Percentiles rank a stretch among this genome's conserved stretches.
Evolutionary conservation across 805 yeast genomes (phyloP).

Genomic region (Candida broadrunensis): DNA sequence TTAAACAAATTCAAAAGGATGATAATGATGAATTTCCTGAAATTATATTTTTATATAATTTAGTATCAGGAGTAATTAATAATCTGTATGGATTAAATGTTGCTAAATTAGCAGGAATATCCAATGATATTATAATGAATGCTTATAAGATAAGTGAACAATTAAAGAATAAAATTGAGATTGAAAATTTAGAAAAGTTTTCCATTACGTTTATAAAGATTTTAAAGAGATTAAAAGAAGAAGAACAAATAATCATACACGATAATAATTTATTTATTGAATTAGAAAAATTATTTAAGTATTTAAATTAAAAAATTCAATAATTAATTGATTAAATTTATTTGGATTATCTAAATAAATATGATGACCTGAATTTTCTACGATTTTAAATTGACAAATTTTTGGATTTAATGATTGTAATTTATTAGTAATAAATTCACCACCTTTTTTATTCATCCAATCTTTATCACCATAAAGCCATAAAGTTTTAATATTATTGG

Average conservation of each 20-base stretch:
- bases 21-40: constrained; percentile 30
- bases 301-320: constrained; percentile 19
- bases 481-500: constrained; percentile 18
- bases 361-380: constrained; percentile 41
- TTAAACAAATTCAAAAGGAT: constrained; percentile 33
- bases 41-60: constrained; percentile 35
- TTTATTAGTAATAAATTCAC: constrained; percentile 27
- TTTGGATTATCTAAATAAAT: constrained; percentile 39
- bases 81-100: constrained; percentile 84
- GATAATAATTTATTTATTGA: too few species aligned
- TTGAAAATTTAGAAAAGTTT: background rate
- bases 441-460: constrained; percentile 43
- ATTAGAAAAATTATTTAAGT: too few species aligned
- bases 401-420: constrained; percentile 15
- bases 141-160: constrained; percentile 42
- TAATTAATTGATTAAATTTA: constrained; percentile 21
- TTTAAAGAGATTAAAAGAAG: background rate
- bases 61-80: constrained; percentile 37
- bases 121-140: constrained; percentile 38
- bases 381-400: constrained; percentile 15
- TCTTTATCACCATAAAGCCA: constrained; percentile 44
- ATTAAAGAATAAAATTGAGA: constrained; percentile 25
- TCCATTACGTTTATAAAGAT: background rate
- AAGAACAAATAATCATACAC: too few species aligned
- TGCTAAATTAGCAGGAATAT: constrained; percentile 70